Evolutionary conservation across 2,329 filamentous ascomycete genomes (phyloP).

Genomic region (Pseudocercospora pini-densiflorae): DNA sequence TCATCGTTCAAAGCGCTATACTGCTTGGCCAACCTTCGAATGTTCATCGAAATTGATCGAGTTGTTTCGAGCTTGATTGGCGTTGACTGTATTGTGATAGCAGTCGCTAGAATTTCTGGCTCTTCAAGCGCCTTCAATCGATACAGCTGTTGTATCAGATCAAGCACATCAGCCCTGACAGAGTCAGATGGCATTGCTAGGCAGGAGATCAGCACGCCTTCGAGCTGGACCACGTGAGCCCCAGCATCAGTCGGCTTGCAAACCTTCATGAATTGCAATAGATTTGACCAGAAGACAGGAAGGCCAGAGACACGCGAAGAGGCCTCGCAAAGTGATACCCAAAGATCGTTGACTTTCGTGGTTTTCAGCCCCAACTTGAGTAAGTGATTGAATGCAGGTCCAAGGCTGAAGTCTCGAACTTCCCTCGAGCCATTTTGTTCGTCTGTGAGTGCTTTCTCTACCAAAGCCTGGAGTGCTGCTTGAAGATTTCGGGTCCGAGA

Average conservation of each 20-base stretch:
- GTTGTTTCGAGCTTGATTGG: slow-evolving; percentile 76
- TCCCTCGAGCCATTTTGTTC: neutral
- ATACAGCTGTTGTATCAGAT: slow-evolving; percentile 69
- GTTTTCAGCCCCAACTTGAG: slow-evolving; percentile 15
- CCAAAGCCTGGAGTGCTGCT: slow-evolving; percentile 12
- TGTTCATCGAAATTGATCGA: slow-evolving; percentile 79
- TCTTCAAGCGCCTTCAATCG: slow-evolving; percentile 53
- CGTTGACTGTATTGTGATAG: slow-evolving; percentile 79
- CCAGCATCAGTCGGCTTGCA: slow-evolving; percentile 22
- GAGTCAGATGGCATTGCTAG: slow-evolving; percentile 76
- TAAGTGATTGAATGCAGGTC: slow-evolving; percentile 28
- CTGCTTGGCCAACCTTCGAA: slow-evolving; percentile 72
- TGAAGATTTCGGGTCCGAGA: slow-evolving; percentile 7
- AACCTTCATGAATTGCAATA: slow-evolving; percentile 27
- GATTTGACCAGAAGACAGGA: slow-evolving; percentile 36
- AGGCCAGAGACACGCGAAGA: slow-evolving; percentile 23
- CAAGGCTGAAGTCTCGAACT: slow-evolving; percentile 27
- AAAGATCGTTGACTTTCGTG: slow-evolving; percentile 15
- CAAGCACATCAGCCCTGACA: slow-evolving; percentile 73
- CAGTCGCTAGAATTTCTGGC: slow-evolving; percentile 61
- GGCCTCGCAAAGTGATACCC: slow-evolving; percentile 26
- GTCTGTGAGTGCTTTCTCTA: slow-evolving; percentile 21
- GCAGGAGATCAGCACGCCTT: slow-evolving; percentile 70
- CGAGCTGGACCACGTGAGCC: slow-evolving; percentile 63
- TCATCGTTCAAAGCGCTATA: slow-evolving; percentile 65